These are phyloP conservation scores for Aureobasidium subglaciale DNA, from an alignment of 2,329 filamentous ascomycete species.

Conservation along the genomic window DNA sequence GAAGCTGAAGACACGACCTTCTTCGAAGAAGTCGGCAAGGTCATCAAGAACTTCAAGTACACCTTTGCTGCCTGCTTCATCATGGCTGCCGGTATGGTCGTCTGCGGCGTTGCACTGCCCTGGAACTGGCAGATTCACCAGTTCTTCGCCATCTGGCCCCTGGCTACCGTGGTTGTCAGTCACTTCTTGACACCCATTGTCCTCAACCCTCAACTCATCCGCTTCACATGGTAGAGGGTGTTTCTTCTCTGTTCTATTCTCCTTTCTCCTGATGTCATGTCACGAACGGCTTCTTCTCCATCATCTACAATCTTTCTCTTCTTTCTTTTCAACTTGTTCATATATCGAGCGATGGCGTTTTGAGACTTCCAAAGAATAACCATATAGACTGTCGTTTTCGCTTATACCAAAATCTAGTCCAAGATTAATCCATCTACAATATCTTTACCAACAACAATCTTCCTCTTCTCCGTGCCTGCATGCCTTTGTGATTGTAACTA, in stretches of 20 bases:
- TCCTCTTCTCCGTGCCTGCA: not conserved
- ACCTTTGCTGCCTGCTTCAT: conserved; percentile 47
- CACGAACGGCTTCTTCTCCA: not conserved
- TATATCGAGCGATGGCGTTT: not conserved
- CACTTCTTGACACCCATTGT: conserved; percentile 54
- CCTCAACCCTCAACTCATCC: conserved; percentile 58
- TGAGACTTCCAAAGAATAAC: not conserved
- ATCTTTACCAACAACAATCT: not conserved
- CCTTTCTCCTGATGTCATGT: not conserved
- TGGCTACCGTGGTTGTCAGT: conserved; percentile 44
- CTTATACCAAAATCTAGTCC: not conserved
- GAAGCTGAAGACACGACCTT: conserved; percentile 52
- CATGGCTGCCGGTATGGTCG: conserved; percentile 43
- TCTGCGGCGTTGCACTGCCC: conserved; percentile 41
- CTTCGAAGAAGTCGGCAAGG: conserved; percentile 48
- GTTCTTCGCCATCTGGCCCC: conserved; percentile 55
- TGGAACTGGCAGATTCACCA: conserved; percentile 49
- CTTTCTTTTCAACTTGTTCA: not conserved
- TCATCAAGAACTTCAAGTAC: conserved; percentile 50
- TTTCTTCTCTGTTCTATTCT: not conserved
- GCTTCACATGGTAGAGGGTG: conserved; percentile 42
- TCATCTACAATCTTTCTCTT: not conserved
- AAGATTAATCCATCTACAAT: no score
- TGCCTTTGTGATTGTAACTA: no score
- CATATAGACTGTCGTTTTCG: not conserved